Conservation (phyloP, 805 yeast genomes). For the Zygosaccharomyces bailii region DNA sequence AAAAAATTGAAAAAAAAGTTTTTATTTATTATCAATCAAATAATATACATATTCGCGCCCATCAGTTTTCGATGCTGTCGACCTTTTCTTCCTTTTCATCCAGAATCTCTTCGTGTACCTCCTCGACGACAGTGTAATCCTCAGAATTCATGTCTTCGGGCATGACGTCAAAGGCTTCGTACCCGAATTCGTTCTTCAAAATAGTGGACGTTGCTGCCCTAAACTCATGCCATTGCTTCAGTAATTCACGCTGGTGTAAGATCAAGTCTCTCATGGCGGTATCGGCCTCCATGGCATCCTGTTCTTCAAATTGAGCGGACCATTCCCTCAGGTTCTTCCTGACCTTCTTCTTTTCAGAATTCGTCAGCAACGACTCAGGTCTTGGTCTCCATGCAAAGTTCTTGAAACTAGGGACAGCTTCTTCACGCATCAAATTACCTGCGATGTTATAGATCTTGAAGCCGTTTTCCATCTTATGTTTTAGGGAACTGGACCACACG, state of each 20-base stretch:
- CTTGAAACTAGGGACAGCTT: slow-evolving; percentile 75
- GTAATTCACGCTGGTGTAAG: slow-evolving; percentile 71
- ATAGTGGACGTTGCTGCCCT: slow-evolving; percentile 51
- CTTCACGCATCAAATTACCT: slow-evolving; percentile 74
- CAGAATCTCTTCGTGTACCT: slow-evolving; percentile 68
- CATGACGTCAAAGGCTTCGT: slow-evolving; percentile 40
- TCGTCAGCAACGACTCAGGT: slow-evolving; percentile 72
- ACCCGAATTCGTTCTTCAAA: slow-evolving; percentile 37
- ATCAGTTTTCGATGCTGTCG: slow-evolving; percentile 30
- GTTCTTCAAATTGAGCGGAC: slow-evolving; percentile 89
- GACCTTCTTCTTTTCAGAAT: slow-evolving; percentile 82
- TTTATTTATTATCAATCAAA: slow-evolving; percentile 11
- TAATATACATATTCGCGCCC: not conserved
- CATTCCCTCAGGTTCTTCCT: slow-evolving; percentile 85
- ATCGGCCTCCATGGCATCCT: slow-evolving; percentile 93
- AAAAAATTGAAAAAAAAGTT: not conserved
- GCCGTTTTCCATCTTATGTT: slow-evolving; percentile 84
- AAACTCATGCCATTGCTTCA: slow-evolving; percentile 84
- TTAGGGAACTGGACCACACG: slow-evolving; percentile 83
- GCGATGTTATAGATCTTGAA: slow-evolving; percentile 81
- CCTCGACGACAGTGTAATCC: slow-evolving; percentile 65
- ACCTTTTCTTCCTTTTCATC: slow-evolving; percentile 71
- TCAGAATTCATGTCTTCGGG: slow-evolving; percentile 43
- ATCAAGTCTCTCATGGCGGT: slow-evolving; percentile 88
- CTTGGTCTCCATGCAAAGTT: slow-evolving; percentile 97